Percentiles rank a stretch among this genome's conserved stretches.
Evolutionary conservation across 2,329 filamentous ascomycete species (phyloP).

Genomic region (Aspergillus sp.): DNA sequence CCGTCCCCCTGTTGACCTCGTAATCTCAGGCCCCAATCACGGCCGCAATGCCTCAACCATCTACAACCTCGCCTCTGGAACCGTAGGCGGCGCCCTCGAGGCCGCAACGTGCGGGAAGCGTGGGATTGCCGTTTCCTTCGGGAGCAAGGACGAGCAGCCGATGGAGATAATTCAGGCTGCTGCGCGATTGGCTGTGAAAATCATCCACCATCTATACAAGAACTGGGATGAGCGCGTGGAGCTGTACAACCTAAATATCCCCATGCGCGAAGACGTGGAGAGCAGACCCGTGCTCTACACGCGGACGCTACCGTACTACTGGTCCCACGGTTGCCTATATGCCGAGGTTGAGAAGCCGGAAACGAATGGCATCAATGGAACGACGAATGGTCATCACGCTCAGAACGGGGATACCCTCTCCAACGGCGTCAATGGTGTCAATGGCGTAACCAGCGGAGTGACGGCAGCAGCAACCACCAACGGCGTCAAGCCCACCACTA

Average conservation of each 20-base stretch:
- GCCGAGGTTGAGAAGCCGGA: conserved; percentile 61
- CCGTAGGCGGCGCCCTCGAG: conserved; percentile 75
- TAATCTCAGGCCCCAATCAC: conserved; percentile 78
- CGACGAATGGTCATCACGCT: not conserved
- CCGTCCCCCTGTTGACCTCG: conserved; percentile 70
- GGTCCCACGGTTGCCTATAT: conserved; percentile 78
- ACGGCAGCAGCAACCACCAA: not conserved
- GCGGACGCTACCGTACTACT: conserved; percentile 82
- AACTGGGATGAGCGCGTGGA: conserved; percentile 75
- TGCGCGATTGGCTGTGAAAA: conserved; percentile 69
- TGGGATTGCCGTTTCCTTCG: conserved; percentile 81
- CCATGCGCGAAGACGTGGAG: conserved; percentile 74
- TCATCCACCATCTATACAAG: conserved; percentile 74
- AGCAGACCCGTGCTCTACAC: conserved; percentile 73
- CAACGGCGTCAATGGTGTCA: not conserved
- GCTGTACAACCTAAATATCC: conserved; percentile 85
- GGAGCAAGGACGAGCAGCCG: conserved; percentile 79
- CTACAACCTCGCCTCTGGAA: conserved; percentile 75
- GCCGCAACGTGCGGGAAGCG: conserved; percentile 69
- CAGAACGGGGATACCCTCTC: not conserved
- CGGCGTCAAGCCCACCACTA: not conserved
- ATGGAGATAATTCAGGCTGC: conserved; percentile 74
- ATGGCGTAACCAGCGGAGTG: conserved; percentile 18
- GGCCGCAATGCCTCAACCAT: conserved; percentile 78
- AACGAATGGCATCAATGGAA: conserved; percentile 44